Percentiles rank a stretch among this genome's conserved stretches.
Conservation (phyloP, 208 protist species). For the Lotmaria passim region DNA sequence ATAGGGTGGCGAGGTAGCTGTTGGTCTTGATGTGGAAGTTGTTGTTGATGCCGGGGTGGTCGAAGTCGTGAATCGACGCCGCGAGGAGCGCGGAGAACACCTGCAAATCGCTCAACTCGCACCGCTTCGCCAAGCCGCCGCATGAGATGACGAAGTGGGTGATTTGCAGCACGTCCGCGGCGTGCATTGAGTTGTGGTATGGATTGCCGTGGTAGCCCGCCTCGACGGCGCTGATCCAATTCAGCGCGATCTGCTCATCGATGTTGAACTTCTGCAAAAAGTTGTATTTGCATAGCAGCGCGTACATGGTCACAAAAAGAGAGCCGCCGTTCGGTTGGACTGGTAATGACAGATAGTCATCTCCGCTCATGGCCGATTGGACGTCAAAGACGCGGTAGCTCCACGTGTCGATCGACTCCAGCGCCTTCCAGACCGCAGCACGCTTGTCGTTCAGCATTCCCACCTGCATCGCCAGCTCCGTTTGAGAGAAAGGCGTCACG, state of each 20-base stretch:
- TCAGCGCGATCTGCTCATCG: constrained; percentile 87
- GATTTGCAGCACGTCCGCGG: constrained; percentile 91
- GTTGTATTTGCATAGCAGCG: constrained; percentile 84
- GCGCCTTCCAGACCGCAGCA: constrained; percentile 60
- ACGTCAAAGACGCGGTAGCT: constrained; percentile 88
- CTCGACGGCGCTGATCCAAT: constrained; percentile 91
- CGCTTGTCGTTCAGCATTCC: constrained; percentile 45
- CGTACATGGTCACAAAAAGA: constrained; percentile 89
- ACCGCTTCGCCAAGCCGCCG: constrained; percentile 75
- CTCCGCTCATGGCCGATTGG: constrained; percentile 75
- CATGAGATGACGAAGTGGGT: constrained; percentile 85
- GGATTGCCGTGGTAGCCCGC: constrained; percentile 92
- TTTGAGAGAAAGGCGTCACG: constrained; percentile 65
- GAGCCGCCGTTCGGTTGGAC: constrained; percentile 72
- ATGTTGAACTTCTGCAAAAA: constrained; percentile 92
- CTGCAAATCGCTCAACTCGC: constrained; percentile 80
- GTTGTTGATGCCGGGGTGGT: constrained; percentile 96
- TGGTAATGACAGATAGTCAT: constrained; percentile 68
- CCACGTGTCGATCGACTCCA: constrained; percentile 86
- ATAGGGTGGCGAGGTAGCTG: constrained; percentile 89
- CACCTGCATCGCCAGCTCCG: constrained; percentile 50
- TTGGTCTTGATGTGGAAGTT: constrained; percentile 91
- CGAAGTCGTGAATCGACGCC: constrained; percentile 96
- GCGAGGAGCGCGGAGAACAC: constrained; percentile 91
- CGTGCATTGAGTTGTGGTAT: constrained; percentile 95